These are phyloP conservation scores for Chaetothyriales sp. DNA, from an alignment of 2,329 filamentous ascomycete species.

Conservation along the genomic window DNA sequence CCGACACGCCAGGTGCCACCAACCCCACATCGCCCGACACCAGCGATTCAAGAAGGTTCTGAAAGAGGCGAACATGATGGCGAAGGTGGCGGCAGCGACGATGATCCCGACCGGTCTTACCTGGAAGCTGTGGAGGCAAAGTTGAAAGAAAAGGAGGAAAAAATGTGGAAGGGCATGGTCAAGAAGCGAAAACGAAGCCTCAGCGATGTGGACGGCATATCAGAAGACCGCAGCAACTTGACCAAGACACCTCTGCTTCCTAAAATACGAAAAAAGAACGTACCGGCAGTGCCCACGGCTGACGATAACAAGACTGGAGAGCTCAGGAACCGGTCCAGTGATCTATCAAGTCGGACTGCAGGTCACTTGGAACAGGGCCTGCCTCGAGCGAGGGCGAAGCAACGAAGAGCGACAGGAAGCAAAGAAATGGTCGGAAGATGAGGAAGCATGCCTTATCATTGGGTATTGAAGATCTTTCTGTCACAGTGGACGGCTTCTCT, in stretches of 20 bases:
- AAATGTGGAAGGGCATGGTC: neutral
- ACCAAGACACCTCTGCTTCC: neutral
- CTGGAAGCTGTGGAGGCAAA: conserved; percentile 28
- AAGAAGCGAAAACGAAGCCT: neutral
- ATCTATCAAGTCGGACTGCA: neutral
- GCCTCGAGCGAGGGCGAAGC: neutral
- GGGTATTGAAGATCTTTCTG: neutral
- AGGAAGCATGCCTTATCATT: neutral
- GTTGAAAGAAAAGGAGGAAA: conserved; percentile 29
- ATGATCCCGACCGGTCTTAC: conserved; percentile 9
- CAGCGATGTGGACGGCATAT: neutral
- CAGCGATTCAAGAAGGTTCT: neutral
- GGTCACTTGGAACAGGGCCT: neutral
- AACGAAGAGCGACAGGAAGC: neutral
- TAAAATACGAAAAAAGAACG: neutral
- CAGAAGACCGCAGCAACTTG: neutral
- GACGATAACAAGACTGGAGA: neutral
- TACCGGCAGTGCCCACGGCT: neutral
- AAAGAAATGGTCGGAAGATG: neutral
- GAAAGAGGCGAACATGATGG: neutral
- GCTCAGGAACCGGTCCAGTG: neutral
- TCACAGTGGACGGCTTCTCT: neutral
- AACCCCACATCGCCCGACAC: neutral
- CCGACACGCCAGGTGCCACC: no score
- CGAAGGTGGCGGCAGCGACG: neutral